These are phyloP conservation scores for Cupressus sempervirens DNA, from an alignment of 75 land plant genomes.

Conservation along the genomic window DNA sequence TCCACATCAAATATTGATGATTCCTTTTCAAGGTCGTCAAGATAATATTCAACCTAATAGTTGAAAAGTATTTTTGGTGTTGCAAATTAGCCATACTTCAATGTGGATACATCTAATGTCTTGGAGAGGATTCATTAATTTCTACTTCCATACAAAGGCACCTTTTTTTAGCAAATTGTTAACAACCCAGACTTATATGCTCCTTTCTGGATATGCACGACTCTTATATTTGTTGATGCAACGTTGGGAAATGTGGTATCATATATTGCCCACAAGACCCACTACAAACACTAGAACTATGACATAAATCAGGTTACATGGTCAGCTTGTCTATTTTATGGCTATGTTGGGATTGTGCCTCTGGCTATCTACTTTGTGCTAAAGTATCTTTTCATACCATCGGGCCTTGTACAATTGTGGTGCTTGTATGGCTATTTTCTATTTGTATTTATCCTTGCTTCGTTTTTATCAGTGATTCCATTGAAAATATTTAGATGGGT, in stretches of 20 bases:
- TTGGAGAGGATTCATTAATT: slow-evolving; percentile 87
- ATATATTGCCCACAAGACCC: slow-evolving; percentile 77
- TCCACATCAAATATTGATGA: slow-evolving; percentile 97
- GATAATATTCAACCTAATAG: slow-evolving; percentile 58
- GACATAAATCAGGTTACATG: slow-evolving; percentile 94
- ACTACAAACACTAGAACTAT: slow-evolving; percentile 80
- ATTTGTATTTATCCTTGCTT: slow-evolving; percentile 93
- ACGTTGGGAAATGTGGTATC: slow-evolving; percentile 96
- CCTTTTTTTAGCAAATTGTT: slow-evolving; percentile 71
- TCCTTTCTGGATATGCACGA: slow-evolving; percentile 99
- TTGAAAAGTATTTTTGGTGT: slow-evolving; percentile 69
- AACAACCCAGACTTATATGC: slow-evolving; percentile 95
- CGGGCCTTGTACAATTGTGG: slow-evolving; percentile 90
- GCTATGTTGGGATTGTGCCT: slow-evolving; percentile 85
- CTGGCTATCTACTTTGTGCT: slow-evolving; percentile 72
- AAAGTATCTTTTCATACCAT: slow-evolving; percentile 91
- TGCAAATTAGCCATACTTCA: slow-evolving; percentile 90
- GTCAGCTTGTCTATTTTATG: slow-evolving; percentile 97
- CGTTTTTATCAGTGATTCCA: slow-evolving; percentile 90
- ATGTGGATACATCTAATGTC: slow-evolving; percentile 95
- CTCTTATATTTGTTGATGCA: slow-evolving; percentile 96
- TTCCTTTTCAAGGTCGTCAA: slow-evolving; percentile 89
- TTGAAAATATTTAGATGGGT: slow-evolving; percentile 92
- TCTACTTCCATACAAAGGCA: slow-evolving; percentile 79
- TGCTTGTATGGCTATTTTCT: slow-evolving; percentile 97